Conservation (phyloP, 768 basidiomycete genomes). For the Podaxis sp. region DNA sequence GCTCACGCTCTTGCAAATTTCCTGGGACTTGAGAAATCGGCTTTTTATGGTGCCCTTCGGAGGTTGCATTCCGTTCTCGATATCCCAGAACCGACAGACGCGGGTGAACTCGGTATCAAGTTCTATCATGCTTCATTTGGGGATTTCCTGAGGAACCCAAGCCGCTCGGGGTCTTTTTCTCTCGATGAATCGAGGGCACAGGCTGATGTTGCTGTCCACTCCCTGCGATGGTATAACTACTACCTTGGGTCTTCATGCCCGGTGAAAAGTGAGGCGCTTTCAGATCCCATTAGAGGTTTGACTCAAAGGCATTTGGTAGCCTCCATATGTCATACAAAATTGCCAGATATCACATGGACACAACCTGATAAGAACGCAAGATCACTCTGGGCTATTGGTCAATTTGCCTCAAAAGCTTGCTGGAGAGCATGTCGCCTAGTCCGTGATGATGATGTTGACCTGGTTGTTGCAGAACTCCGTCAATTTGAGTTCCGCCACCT, state of each 20-base stretch:
- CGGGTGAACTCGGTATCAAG: not conserved
- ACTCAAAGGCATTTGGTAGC: not conserved
- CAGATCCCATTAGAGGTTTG: not conserved
- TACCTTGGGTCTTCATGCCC: not conserved
- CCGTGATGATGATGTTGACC: not conserved
- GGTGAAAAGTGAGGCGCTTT: not conserved
- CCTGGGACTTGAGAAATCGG: not conserved
- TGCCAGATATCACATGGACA: not conserved
- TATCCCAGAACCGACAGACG: not conserved
- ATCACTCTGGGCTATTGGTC: not conserved
- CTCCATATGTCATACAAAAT: not conserved
- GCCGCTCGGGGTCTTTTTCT: not conserved
- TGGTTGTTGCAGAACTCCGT: not conserved
- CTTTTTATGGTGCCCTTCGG: not conserved
- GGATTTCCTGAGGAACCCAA: not conserved
- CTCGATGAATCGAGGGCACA: not conserved
- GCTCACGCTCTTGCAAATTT: not conserved
- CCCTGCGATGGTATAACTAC: constrained; percentile 22
- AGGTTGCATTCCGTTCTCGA: not conserved
- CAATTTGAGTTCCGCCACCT: not conserved
- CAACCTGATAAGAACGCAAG: not conserved
- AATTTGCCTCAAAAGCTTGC: not conserved
- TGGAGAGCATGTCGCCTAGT: not conserved
- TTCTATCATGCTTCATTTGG: not conserved
- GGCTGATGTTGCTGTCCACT: not conserved